Evolutionary conservation across 2,329 filamentous ascomycete species (phyloP).

Genomic region (Thielaviopsis punctulata): DNA sequence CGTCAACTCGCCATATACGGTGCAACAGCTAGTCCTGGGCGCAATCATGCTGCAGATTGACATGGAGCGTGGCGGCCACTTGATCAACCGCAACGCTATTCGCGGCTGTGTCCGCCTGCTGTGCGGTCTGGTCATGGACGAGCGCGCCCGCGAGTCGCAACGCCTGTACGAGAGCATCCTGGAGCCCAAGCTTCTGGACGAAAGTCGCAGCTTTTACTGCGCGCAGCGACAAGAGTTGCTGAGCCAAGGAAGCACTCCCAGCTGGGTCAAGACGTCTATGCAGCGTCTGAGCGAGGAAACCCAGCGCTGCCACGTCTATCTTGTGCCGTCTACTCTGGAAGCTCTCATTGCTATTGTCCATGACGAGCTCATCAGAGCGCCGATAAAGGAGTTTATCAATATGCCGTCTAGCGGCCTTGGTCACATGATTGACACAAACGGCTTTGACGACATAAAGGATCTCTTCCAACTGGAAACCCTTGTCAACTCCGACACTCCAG

Average conservation of each 20-base stretch:
- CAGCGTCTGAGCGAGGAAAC: slow-evolving; percentile 63
- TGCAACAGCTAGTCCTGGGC: slow-evolving; percentile 60
- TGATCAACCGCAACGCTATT: slow-evolving; percentile 68
- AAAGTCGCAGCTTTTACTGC: slow-evolving; percentile 57
- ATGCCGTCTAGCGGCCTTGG: slow-evolving; percentile 72
- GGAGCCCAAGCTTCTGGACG: slow-evolving; percentile 57
- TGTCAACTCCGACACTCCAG: slow-evolving; percentile 56
- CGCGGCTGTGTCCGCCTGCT: slow-evolving; percentile 80
- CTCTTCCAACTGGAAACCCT: slow-evolving; percentile 64
- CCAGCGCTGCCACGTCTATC: slow-evolving; percentile 65
- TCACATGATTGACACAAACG: slow-evolving; percentile 85
- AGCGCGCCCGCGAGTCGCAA: slow-evolving; percentile 57
- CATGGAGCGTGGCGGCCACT: slow-evolving; percentile 80
- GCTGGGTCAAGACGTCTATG: slow-evolving; percentile 63
- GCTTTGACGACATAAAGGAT: slow-evolving; percentile 58
- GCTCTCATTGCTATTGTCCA: slow-evolving; percentile 62
- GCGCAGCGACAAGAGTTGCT: slow-evolving; percentile 59
- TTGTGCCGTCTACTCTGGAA: slow-evolving; percentile 51
- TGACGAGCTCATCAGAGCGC: slow-evolving; percentile 56
- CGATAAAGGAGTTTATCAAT: slow-evolving; percentile 65
- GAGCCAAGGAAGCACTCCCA: slow-evolving; percentile 59
- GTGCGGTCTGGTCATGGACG: slow-evolving; percentile 68
- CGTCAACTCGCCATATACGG: slow-evolving; percentile 24
- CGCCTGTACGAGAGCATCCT: slow-evolving; percentile 76
- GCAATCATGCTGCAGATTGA: slow-evolving; percentile 81